Percentiles rank a stretch among this genome's conserved stretches.
Evolutionary conservation across 176 grass and related monocot genomes (phyloP).

Genomic region (Carex scoparia): DNA sequence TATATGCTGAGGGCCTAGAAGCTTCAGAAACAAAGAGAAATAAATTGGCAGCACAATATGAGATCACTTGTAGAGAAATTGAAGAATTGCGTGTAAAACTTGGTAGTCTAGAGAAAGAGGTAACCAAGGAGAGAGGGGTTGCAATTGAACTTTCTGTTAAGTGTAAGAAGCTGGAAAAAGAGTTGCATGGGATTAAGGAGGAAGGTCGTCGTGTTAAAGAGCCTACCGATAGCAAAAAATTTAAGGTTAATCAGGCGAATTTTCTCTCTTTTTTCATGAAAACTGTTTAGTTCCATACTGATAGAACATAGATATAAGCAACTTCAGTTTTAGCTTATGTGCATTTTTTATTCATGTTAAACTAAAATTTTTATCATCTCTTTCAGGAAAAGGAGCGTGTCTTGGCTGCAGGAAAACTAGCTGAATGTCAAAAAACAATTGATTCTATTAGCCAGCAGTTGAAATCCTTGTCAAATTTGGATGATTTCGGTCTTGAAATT

Average conservation of each 20-base stretch:
- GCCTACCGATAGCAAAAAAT: conserved; percentile 25
- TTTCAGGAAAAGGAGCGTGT: conserved; percentile 56
- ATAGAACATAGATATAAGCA: not conserved
- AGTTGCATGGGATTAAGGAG: conserved; percentile 29
- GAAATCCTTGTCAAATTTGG: conserved; percentile 57
- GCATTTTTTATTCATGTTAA: conserved; percentile 2
- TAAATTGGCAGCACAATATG: conserved; percentile 35
- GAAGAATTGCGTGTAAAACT: conserved; percentile 35
- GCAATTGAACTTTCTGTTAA: conserved; percentile 25
- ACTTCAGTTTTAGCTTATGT: conserved; percentile 2
- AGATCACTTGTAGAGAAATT: conserved; percentile 38
- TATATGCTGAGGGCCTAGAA: conserved; percentile 49
- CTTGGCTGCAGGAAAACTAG: conserved; percentile 60
- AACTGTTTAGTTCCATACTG: not conserved
- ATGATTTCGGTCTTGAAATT: conserved; percentile 44
- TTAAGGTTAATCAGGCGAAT: conserved; percentile 57
- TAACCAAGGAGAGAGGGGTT: conserved; percentile 32
- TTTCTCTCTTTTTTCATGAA: not conserved
- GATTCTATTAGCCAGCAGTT: conserved; percentile 62
- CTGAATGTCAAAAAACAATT: conserved; percentile 86
- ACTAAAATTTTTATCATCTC: not conserved
- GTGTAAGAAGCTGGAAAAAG: conserved; percentile 46
- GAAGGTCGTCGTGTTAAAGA: conserved; percentile 25
- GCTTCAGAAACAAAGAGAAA: conserved; percentile 57
- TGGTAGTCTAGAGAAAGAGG: conserved; percentile 43